phyloP scores from a whole-genome alignment of 805 yeast genomes.

The Metschnikowia henanensis region DNA sequence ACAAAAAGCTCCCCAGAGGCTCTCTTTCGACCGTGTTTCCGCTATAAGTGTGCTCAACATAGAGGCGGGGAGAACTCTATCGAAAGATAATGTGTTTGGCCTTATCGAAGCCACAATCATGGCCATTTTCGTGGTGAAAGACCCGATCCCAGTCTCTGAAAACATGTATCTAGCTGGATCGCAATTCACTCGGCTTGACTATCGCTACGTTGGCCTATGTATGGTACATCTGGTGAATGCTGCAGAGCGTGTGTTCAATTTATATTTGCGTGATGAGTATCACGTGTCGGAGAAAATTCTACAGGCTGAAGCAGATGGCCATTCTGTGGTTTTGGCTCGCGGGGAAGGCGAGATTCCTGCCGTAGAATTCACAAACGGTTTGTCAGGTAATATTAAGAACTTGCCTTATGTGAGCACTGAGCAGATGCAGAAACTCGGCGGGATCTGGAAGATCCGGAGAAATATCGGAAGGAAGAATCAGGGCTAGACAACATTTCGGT shows the following conservation, averaged over 20 bases:
- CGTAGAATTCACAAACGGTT: slow-evolving; percentile 41
- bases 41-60: slow-evolving; percentile 15
- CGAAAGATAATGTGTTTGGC: neutral
- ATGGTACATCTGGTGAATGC: slow-evolving; percentile 66
- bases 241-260: slow-evolving; percentile 39
- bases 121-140: slow-evolving; percentile 11
- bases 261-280: slow-evolving; percentile 52
- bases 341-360: slow-evolving; percentile 70
- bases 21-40: slow-evolving; percentile 9
- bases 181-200: slow-evolving; percentile 2
- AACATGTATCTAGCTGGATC: slow-evolving; percentile 1
- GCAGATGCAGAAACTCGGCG: slow-evolving; percentile 46
- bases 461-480: slow-evolving; percentile 18
- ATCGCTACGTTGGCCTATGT: slow-evolving; percentile 49
- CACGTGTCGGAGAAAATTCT: slow-evolving; percentile 13
- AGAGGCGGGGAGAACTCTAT: slow-evolving; percentile 4
- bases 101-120: slow-evolving; percentile 17
- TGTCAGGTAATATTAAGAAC: neutral
- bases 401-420: slow-evolving; percentile 29
- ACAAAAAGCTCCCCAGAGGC: slow-evolving; percentile 9
- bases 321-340: slow-evolving; percentile 47
- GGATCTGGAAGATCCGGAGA: slow-evolving; percentile 54
- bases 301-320: slow-evolving; percentile 15
- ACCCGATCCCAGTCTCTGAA: neutral
- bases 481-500: neutral